Base-by-base conservation (phyloP, 495 filamentous ascomycete species). In the Rhizodiscina lignyota region DNA sequence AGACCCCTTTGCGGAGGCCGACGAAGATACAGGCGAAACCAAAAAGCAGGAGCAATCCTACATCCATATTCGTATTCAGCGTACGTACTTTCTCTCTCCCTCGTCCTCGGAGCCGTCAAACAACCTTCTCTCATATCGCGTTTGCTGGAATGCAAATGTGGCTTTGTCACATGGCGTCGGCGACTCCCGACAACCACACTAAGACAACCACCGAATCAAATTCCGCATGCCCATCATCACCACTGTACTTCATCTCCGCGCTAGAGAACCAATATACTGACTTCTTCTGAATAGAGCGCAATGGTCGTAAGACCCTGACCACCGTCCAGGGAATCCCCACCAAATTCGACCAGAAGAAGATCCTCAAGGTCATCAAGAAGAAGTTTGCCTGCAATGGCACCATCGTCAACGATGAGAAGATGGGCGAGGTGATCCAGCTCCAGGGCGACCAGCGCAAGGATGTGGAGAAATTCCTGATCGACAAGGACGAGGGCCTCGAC, bases 1-100 rank as follows among this genome's bases (percentile, higher is more conserved):
- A 94, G 86, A 97, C 80, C 89, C 89, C 79, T 97, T 97, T 87
- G 89, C 89, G 78, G 89, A 97, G 82, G 91, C 87, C 77, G 89
- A 96, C 82, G 87, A 93, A 74, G 84, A 89, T 64, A 83, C 81
- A 61, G 85, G 84, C 66, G 79, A 89, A 62, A 77, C 74, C 48
- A 77, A 77, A 59, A 80, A 91, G 69, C 79, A 83, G 62, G 24
- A 27, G 24, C 83, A 94, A 63, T 91, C 93, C 63, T 94, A 96
- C 58, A 93, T 96, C 65, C 91, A 96, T 68, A 97, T 97, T 60
- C 85, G 89, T 62, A 96, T 97, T 61, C 89, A 97, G 63, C 89
- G 89, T 96, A 77, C 52, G 84, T 80, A 11, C 5, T 36, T 32
- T 18, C 27, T 40, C 32, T 20, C 18, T n/a, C 30, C 40, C 20